Conservation (phyloP, 257 asterid genomes). For the Paulownia fortunei region DNA sequence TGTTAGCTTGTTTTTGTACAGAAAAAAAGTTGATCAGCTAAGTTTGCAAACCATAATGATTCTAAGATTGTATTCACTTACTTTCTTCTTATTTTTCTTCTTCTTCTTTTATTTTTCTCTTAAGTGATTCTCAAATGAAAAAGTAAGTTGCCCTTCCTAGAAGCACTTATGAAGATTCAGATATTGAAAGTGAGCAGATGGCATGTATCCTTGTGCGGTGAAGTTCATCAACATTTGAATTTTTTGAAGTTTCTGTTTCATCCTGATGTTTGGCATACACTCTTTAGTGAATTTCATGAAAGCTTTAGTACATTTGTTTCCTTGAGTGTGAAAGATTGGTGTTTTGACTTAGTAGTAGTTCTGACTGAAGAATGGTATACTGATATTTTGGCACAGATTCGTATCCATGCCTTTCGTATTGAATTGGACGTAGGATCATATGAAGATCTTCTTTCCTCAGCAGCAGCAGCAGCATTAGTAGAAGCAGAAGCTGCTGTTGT, state of each 20-base stretch:
- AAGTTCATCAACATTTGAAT: constrained; percentile 23
- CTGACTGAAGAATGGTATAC: constrained; percentile 84
- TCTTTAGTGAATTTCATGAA: neutral
- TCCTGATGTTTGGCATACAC: constrained; percentile 18
- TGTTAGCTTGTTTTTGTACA: constrained; percentile 45
- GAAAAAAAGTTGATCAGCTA: constrained; percentile 40
- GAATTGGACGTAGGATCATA: constrained; percentile 72
- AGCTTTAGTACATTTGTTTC: too few species aligned
- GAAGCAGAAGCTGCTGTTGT: constrained; percentile 83
- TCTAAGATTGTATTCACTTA: too few species aligned
- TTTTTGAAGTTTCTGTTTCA: neutral
- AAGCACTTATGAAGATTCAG: too few species aligned
- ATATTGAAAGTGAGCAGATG: constrained; percentile 50
- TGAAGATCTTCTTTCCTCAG: constrained; percentile 76
- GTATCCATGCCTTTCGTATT: constrained; percentile 84
- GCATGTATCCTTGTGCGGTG: constrained; percentile 66
- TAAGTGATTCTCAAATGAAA: too few species aligned
- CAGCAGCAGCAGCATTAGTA: constrained; percentile 81
- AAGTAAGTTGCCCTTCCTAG: too few species aligned
- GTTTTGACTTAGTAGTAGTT: constrained; percentile 70
- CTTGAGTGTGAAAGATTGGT: constrained; percentile 11
- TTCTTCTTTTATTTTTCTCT: too few species aligned
- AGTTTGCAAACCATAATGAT: constrained; percentile 41
- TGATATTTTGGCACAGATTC: constrained; percentile 73
- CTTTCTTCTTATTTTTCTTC: too few species aligned